Percentiles rank a stretch among this genome's conserved stretches.
Evolutionary conservation across 2,329 filamentous ascomycete genomes (phyloP).

Genomic region (Chalaropsis thielavioides): DNA sequence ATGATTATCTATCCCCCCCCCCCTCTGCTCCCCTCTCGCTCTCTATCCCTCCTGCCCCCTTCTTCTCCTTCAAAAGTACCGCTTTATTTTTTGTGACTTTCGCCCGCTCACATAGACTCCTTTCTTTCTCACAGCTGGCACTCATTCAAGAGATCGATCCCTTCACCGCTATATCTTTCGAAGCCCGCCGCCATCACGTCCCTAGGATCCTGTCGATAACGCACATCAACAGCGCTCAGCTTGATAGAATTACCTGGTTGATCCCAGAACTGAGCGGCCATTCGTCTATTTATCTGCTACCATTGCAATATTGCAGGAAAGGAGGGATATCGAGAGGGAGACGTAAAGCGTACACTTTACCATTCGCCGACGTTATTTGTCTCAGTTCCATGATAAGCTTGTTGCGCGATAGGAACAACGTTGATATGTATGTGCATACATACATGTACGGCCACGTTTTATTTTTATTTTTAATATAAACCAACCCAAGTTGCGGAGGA

Average conservation of each 20-base stretch:
- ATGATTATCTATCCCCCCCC: neutral
- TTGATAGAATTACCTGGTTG: neutral
- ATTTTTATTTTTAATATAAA: neutral
- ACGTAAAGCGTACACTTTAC: neutral
- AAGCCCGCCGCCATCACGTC: neutral
- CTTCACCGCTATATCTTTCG: constrained; percentile 1
- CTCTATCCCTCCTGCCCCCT: neutral
- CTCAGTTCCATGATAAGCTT: constrained; percentile 1
- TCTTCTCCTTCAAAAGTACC: neutral
- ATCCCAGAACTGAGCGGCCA: neutral
- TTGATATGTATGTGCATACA: neutral
- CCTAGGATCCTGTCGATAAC: neutral
- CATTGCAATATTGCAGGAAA: neutral
- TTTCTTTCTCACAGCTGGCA: neutral
- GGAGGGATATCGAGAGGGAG: neutral
- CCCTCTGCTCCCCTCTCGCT: neutral
- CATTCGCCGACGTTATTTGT: neutral
- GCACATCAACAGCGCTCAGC: neutral
- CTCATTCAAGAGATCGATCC: neutral
- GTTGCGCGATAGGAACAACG: neutral
- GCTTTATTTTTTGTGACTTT: neutral
- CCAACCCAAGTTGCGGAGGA: neutral
- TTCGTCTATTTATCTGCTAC: neutral
- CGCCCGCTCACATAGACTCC: neutral
- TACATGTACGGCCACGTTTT: constrained; percentile 4